phyloP scores from a whole-genome alignment of 208 protist genomes.

The Acanthamoeba quina region DNA sequence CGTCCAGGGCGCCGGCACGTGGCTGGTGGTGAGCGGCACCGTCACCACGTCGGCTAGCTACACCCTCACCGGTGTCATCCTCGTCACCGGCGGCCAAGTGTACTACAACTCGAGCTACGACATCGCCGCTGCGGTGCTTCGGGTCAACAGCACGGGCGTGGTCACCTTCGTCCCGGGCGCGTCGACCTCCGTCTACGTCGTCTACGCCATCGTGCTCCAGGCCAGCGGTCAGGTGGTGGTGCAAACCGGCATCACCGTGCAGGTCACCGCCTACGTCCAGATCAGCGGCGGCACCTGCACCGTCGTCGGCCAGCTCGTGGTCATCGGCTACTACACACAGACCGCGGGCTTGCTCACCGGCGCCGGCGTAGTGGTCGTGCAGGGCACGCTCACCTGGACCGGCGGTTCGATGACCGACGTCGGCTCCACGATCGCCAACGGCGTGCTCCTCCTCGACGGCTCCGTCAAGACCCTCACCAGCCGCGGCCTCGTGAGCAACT shows the following conservation, averaged over 20 bases:
- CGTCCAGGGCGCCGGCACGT: neutral
- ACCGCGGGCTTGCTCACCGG: conserved; percentile 49
- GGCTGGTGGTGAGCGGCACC: conserved; percentile 39
- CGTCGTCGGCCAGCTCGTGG: neutral
- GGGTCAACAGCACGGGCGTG: neutral
- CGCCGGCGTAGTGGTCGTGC: conserved; percentile 23
- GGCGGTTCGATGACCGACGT: conserved; percentile 28
- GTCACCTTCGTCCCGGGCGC: conserved; percentile 14
- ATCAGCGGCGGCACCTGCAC: conserved; percentile 52
- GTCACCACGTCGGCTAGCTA: conserved; percentile 28
- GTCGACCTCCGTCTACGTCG: neutral
- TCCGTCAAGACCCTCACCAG: conserved; percentile 15
- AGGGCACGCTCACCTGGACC: conserved; percentile 59
- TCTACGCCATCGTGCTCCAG: conserved; percentile 11
- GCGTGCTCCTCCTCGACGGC: conserved; percentile 34
- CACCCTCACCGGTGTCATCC: neutral
- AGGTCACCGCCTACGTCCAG: neutral
- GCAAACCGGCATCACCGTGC: neutral
- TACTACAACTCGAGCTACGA: conserved; percentile 7
- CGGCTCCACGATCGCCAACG: conserved; percentile 43
- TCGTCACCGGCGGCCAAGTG: neutral
- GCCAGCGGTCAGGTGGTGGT: conserved; percentile 14
- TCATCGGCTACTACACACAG: conserved; percentile 7
- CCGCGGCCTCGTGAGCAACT: neutral
- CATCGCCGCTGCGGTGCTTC: neutral